Base-by-base conservation (phyloP, 805 yeast genomes). In the Metschnikowia henanensis region DNA sequence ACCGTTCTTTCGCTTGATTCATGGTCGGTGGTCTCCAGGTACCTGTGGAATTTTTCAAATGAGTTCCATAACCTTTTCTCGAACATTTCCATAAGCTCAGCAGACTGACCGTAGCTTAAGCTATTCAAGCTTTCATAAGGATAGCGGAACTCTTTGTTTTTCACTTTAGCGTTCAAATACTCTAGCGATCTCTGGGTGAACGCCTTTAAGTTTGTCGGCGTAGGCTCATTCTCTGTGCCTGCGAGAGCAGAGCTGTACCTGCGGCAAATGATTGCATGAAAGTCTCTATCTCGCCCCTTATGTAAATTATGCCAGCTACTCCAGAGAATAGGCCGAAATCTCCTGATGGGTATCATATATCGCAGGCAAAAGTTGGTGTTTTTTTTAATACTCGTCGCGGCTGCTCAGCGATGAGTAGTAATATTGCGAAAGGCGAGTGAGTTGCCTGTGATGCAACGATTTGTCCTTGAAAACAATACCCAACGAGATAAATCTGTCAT, bases 81-180 rank as follows among this genome's bases (percentile, higher is more conserved):
- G 17, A 44, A 44, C 3, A 26, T 9, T 5, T 28, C 25, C 29
- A 39, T 35, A 13, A 44, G 29, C 12, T n/a, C 20, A 3, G 20
- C n/a, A 3, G 40, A 33, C n/a, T 39, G 25, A 2, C 12, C 7
- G 7, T 34, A 13, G 30, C 17, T 23, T 10, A 46, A n/a, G 10
- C 6, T 19, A 17, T 40, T 36, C 12, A 46, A 30, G n/a, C 15
- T 15, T 15, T 46, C 35, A 30, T 46, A 35, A 9, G 47, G 47
- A 26, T 26, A 36, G 4, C 21, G 18, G 10, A 39, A 23, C 13
- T 16, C 16, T 23, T 39, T 36, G 4, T 22, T 32, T 16, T 26
- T 19, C 6, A 43, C 19, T n/a, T 35, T 31, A 4, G 18, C 8
- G 7, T 30, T 20, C 21, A 43, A 21, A 5, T 15, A 13, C 4